Evolutionary conservation across 1,284 basidiomycete genomes (phyloP).

Genomic region (Tilletia caries): DNA sequence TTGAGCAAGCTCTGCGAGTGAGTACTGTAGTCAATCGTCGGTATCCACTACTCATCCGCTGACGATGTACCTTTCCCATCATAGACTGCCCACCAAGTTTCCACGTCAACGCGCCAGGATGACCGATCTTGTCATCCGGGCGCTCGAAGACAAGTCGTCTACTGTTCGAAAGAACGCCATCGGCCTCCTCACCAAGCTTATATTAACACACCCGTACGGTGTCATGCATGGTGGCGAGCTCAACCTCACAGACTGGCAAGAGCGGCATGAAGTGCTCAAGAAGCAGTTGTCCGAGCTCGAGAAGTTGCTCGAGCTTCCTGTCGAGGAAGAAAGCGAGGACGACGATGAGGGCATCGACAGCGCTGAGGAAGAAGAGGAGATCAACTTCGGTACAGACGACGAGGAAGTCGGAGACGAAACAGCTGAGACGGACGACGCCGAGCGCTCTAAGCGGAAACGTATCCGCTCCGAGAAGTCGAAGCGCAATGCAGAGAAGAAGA

Average conservation of each 20-base stretch:
- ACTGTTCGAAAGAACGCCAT: slow-evolving; percentile 82
- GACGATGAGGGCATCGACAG: slow-evolving; percentile 50
- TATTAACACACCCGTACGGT: slow-evolving; percentile 87
- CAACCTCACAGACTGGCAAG: slow-evolving; percentile 69
- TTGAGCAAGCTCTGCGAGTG: slow-evolving; percentile 67
- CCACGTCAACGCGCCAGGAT: slow-evolving; percentile 79
- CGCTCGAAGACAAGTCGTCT: slow-evolving; percentile 85
- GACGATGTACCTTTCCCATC: neutral
- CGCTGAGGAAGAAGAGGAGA: slow-evolving; percentile 48
- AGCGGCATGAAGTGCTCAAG: slow-evolving; percentile 61
- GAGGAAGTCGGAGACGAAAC: slow-evolving; percentile 54
- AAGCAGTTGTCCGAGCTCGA: slow-evolving; percentile 60
- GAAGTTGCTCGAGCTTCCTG: slow-evolving; percentile 40
- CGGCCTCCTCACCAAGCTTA: slow-evolving; percentile 70
- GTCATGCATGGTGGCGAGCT: slow-evolving; percentile 79
- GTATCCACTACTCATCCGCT: neutral
- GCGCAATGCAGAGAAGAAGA: slow-evolving; percentile 13
- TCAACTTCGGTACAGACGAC: slow-evolving; percentile 22
- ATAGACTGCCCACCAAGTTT: slow-evolving; percentile 74
- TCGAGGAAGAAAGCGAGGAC: slow-evolving; percentile 42
- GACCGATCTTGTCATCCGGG: slow-evolving; percentile 70
- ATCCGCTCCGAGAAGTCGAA: slow-evolving; percentile 19
- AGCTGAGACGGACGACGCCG: slow-evolving; percentile 16
- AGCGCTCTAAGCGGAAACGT: slow-evolving; percentile 14
- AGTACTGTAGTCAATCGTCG: slow-evolving; percentile 35